Base-by-base conservation (phyloP, 495 filamentous ascomycete species). In the Neurospora sp. region DNA sequence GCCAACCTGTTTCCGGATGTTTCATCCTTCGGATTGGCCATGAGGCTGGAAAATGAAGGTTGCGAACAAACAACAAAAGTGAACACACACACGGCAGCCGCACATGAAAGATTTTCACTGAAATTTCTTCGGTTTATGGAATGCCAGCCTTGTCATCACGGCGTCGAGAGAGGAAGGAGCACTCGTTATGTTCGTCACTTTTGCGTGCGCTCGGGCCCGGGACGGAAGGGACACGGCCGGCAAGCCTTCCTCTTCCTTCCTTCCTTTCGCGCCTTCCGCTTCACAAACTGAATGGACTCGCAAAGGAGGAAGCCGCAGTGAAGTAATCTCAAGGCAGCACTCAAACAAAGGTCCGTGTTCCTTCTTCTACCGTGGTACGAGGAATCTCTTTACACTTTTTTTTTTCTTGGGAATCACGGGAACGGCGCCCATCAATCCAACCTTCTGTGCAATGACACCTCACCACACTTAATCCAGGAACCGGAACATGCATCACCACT, bases 211-310 rank as follows among this genome's bases (percentile, higher is more conserved):
- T 65, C 27, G 53, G 53, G 27, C 53, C 53, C 53, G 53, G 53
- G 53, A 65, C 27, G 53, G 53, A 65, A 65, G 65, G 41, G 65
- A 74, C 70, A 72, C 71, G 71, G 44, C 69, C 70, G 75, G 73
- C 22, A 69, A 48, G 44, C 27, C 27, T 31, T 31, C n/a, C n/a
- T 11, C 44, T 48, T 22, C 44, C 44, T 46, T 46, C 42, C 42
- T 48, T 48, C 44, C 53, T 35, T 65, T 10, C 53, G 53, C 14
- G 27, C 53, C 27, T 35, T 65, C 53, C 53, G 53, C 53, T 35
- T 65, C 14, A 35, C 27, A 31, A 31, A 31, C 27, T 31, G 27
- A 31, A 31, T 31, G 27, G 27, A 31, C 27, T 31, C 27, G 27
- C 27, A 31, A 31, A 31, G 27, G 27, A 31, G 27, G 27, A 31